A percentile compares a stretch with the other conserved stretches of the same genome.
Evolutionary conservation across 192 early-diverging fungal genomes (phyloP).

Genomic region (Allomyces macrogynus): DNA sequence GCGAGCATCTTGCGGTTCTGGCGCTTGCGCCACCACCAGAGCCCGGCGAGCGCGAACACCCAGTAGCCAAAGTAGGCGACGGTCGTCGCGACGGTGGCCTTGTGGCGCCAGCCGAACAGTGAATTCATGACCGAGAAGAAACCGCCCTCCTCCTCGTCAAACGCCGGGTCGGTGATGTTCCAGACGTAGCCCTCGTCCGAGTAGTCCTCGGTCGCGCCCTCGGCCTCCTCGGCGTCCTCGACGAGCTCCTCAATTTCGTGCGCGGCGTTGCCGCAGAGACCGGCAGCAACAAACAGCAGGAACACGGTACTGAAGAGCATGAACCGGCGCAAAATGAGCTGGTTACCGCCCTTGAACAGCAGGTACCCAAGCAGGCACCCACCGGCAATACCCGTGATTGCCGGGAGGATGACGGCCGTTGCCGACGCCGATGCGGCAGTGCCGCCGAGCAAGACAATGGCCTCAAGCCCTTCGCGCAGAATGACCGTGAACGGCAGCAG

Average conservation of each 20-base stretch:
- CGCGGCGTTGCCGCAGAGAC: conserved; percentile 45
- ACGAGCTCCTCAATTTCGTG: conserved; percentile 39
- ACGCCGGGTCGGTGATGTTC: conserved; percentile 39
- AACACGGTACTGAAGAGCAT: conserved; percentile 49
- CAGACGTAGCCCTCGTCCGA: conserved; percentile 36
- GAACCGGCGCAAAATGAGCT: conserved; percentile 57
- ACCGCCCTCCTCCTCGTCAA: conserved; percentile 12
- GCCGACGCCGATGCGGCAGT: conserved; percentile 23
- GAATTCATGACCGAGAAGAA: conserved; percentile 56
- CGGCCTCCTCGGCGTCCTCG: conserved; percentile 45
- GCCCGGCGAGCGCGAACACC: conserved; percentile 10
- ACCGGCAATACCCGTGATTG: conserved; percentile 42
- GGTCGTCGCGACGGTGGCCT: conserved; percentile 51
- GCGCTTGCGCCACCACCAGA: not conserved
- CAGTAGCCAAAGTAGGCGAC: conserved; percentile 66
- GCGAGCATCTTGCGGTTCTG: not conserved
- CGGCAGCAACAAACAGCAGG: conserved; percentile 62
- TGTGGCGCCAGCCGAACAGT: conserved; percentile 55
- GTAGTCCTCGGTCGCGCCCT: conserved; percentile 27
- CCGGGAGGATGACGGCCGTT: conserved; percentile 60
- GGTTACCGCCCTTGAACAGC: conserved; percentile 48
- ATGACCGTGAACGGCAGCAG: conserved; percentile 70
- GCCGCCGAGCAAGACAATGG: conserved; percentile 72
- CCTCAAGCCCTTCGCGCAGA: conserved; percentile 69
- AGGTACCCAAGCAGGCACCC: conserved; percentile 49